Evolutionary conservation across 1,284 basidiomycete species (phyloP).

Genomic region (Dichomitus squalens): DNA sequence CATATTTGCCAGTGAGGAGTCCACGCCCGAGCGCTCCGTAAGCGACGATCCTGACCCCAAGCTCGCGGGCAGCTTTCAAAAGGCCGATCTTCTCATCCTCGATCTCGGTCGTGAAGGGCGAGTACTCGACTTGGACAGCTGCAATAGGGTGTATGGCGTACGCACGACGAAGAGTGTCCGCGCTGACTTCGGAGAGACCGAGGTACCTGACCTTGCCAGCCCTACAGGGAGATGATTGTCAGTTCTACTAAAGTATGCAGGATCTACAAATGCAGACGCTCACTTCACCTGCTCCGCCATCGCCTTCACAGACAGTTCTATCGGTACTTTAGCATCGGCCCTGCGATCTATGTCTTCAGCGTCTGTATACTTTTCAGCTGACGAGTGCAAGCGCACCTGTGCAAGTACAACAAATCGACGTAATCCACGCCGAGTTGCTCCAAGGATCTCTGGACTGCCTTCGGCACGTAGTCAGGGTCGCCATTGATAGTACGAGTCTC

Average conservation of each 20-base stretch:
- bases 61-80: slow-evolving; percentile 33
- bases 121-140: slow-evolving; percentile 47
- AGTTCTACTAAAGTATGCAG: no score
- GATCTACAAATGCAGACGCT: no score
- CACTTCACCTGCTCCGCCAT: slow-evolving; percentile 31
- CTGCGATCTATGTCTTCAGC: no score
- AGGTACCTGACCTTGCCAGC: slow-evolving; percentile 44
- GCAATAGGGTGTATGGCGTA: slow-evolving; percentile 41
- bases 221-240: slow-evolving; percentile 10
- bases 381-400: slow-evolving; percentile 31
- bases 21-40: slow-evolving; percentile 47
- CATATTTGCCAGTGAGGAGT: slow-evolving; percentile 51
- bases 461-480: slow-evolving; percentile 38
- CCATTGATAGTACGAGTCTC: slow-evolving; percentile 28
- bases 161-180: slow-evolving; percentile 45
- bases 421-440: slow-evolving; percentile 45
- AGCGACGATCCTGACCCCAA: slow-evolving; percentile 39
- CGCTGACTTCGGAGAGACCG: slow-evolving; percentile 47
- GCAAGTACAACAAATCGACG: slow-evolving; percentile 51
- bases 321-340: slow-evolving; percentile 34
- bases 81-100: slow-evolving; percentile 32
- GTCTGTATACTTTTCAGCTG: neutral
- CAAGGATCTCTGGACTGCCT: slow-evolving; percentile 40
- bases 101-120: slow-evolving; percentile 43
- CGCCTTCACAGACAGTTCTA: slow-evolving; percentile 51